Base-by-base conservation (phyloP, 345 rosid genomes). In the Salix koriyanagi region DNA sequence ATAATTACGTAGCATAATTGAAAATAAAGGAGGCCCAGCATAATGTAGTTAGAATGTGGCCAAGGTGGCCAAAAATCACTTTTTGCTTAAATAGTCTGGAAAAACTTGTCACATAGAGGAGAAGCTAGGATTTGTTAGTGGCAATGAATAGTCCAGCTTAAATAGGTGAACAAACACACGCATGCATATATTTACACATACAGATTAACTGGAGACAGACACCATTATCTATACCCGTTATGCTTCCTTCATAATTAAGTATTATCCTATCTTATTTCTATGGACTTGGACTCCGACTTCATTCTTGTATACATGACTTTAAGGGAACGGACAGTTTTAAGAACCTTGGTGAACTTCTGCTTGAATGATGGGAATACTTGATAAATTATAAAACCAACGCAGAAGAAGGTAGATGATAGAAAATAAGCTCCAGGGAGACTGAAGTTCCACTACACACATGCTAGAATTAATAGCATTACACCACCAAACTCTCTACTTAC, bases 1-100 rank as follows among this genome's bases (percentile, higher is more conserved):
- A 64, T 52, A 48, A 72, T 44, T 58, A 74, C 37, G 48, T 61
- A 52, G 30, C 52, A 66, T 68, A 48, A 73, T 18, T 71, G 19
- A 46, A 46, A 70, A 5, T 11, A 19, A 19, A 19, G 52, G 52
- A 65, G 54, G 6, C 32, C 42, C 25, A 13, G 19, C 34, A 61
- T 65, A 25, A 19, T 65, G 37, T 21, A 52, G 16, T 48, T 36
- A n/a, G 42, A 14, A 18, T 25, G 69, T 54, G 6, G 21, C 23
- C 10, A 14, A 2, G n/a, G 23, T 42, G 64, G 25, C 23, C 16
- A 50, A 28, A 69, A 34, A 28, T 66, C 7, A 39, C 65, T 68
- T 67, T 62, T 54, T 54, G 1, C 36, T n/a, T 42, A 25, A 44
- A 69, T 25, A 42, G 21, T n/a, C 18, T 39, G 25, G 11, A 58